These are phyloP conservation scores for Russula brevipes DNA, from an alignment of 768 basidiomycete species.

Conservation along the genomic window DNA sequence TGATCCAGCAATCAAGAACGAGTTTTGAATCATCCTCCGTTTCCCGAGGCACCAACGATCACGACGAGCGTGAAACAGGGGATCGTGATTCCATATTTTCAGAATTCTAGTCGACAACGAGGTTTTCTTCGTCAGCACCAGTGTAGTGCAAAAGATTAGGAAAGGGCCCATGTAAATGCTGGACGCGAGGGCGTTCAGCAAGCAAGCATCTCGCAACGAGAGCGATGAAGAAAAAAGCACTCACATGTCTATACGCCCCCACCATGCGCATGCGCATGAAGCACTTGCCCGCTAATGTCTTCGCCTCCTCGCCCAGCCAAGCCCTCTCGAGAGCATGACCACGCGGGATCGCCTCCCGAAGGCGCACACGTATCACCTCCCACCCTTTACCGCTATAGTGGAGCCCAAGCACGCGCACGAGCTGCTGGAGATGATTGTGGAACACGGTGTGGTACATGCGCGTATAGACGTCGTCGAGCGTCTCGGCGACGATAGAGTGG, in stretches of 20 bases:
- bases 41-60: no score
- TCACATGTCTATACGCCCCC: slow-evolving; percentile 51
- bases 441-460: slow-evolving; percentile 55
- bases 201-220: neutral
- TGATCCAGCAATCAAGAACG: no score
- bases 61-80: neutral
- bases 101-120: neutral
- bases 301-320: slow-evolving; percentile 47
- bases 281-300: slow-evolving; percentile 49
- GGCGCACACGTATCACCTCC: slow-evolving; percentile 43
- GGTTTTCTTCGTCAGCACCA: slow-evolving; percentile 30
- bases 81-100: neutral
- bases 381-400: slow-evolving; percentile 55
- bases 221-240: slow-evolving; percentile 25
- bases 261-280: slow-evolving; percentile 55
- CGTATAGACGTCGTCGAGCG: slow-evolving; percentile 51
- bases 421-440: slow-evolving; percentile 56
- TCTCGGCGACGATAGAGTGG: slow-evolving; percentile 40
- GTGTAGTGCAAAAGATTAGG: slow-evolving; percentile 50
- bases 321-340: slow-evolving; percentile 45
- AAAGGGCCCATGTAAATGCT: slow-evolving; percentile 54
- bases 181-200: slow-evolving; percentile 8
- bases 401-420: slow-evolving; percentile 51
- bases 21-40: no score
- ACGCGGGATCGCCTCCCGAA: slow-evolving; percentile 41